Base-by-base conservation (phyloP, 305 asterid genomes). In the Lippia alba region DNA sequence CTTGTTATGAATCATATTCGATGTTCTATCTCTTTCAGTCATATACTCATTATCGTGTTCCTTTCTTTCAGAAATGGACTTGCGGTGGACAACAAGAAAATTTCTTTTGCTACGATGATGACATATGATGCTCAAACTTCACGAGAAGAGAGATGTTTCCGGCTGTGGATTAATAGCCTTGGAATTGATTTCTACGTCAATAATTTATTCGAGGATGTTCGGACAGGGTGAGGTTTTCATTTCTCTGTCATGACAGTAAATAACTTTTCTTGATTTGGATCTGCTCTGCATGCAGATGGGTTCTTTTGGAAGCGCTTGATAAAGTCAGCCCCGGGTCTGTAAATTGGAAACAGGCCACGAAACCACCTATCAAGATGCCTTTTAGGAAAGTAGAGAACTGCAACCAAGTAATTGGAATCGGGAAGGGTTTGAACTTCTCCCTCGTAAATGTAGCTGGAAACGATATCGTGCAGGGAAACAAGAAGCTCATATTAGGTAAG, bases 371-470 rank as follows among this genome's bases (percentile, higher is more conserved):
- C 70, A 85, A 89, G 79, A 81, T 91, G 94, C 96, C 99, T 61
- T 94, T 94, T 53, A 80, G 95, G 79, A 94, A 87, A 78, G 95
- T 94, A 72, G 99, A 94, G 87, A 94, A 94, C 57, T 88, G 97
- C 87, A 94, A 94, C 84, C 97, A 94, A 87, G 97, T 89, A 20
- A 78, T 94, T 66, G 81, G 91, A 19, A 87, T 94, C 55, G 97
- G 97, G 74, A 91, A 89, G 81, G 87, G 84, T 46, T 79, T 94
- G 74, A 88, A 90, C 72, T 88, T 94, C 80, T 91, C 99, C 46
- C 97, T 94, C 18, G 99, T 94, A 55, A 94, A 91, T 81, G 92
- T 94, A 12, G 99, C 94, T 51, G 99, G 99, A 79, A 88, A 89
- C 72, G 99, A 91, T 76, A 83, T 94, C 45, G 95, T 94, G 67